Base-by-base conservation (phyloP, 768 basidiomycete species). In the Sutorius australiensis region DNA sequence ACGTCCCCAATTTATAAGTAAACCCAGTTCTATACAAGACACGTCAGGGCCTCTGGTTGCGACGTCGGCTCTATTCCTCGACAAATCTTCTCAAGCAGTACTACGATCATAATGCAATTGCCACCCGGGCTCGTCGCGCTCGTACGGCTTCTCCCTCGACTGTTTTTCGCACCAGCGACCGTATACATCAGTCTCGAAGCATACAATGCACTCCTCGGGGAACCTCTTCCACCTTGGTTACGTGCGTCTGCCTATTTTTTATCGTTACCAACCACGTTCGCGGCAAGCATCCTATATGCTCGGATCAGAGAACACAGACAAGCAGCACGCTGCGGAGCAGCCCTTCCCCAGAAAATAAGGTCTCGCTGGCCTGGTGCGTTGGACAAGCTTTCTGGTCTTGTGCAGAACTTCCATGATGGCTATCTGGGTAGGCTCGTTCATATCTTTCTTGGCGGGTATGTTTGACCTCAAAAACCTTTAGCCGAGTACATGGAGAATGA, bases 241-340 rank as follows among this genome's bases (percentile, higher is more conserved):
- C 28, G 17, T 14, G 27, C 60, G 1, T 50, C 60, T 3, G 55
- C 55, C 2, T 70, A 58, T 36, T 32, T 71, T 2, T 38, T 63
- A 8, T 67, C 62, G 7, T 55, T 74, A 0, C 64, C 71, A 19
- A 19, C 43, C 9, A 54, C 63, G 1, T 54, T 68, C 10, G 45
- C 58, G 1, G 43, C 50, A 6, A 56, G 51, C 13, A 49, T 70
- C 0, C 6, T 76, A 47, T 84, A 80, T 52, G 70, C 82, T 39
- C 46, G 61, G 1, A 78, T 81, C 3, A 74, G 76, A 11, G 64
- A 78, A 13, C 68, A 61, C 34, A 70, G 75, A 9, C 63, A 69
- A 12, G 82, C 82, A 7, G 72, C 72, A 7, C 64, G 66, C 1
- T 44, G 72, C 19, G 81, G 80, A 4, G 81, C 81, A 28, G 73